phyloP scores from a whole-genome alignment of 2,329 filamentous ascomycete species.

The Parastagonospora avenae region DNA sequence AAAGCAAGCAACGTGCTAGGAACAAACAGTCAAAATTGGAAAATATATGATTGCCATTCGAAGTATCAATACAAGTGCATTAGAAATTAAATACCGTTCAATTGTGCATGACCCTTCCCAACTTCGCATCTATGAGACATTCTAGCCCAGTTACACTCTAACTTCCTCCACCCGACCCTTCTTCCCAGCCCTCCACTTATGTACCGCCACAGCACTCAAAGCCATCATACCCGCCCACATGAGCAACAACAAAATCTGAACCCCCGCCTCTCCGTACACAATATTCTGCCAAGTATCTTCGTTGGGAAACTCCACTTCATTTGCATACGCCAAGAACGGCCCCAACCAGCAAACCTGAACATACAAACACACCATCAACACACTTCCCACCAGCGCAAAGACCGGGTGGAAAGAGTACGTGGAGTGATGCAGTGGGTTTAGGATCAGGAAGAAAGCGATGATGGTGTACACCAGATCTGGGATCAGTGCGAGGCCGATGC shows the following conservation, averaged over 20 bases:
- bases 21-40: no score
- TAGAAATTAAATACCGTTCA: no score
- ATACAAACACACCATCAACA: conserved; percentile 6
- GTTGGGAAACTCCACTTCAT: conserved; percentile 5
- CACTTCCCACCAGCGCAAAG: conserved; percentile 6
- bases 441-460: conserved; percentile 1
- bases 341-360: conserved; percentile 2
- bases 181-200: conserved; percentile 6
- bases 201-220: conserved; percentile 3
- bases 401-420: conserved; percentile 9
- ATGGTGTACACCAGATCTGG: conserved; percentile 5
- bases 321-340: background rate
- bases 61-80: no score
- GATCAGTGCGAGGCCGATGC: conserved; percentile 9
- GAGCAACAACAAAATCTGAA: conserved; percentile 3
- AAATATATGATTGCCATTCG: no score
- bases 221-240: conserved; percentile 5
- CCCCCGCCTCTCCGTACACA: conserved; percentile 3
- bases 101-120: no score
- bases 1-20: no score
- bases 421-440: conserved; percentile 1
- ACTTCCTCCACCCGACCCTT: background rate
- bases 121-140: no score
- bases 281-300: conserved; percentile 1
- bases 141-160: no score